Base-by-base conservation (phyloP, 305 asterid species). In the Solanum hybrid region DNA sequence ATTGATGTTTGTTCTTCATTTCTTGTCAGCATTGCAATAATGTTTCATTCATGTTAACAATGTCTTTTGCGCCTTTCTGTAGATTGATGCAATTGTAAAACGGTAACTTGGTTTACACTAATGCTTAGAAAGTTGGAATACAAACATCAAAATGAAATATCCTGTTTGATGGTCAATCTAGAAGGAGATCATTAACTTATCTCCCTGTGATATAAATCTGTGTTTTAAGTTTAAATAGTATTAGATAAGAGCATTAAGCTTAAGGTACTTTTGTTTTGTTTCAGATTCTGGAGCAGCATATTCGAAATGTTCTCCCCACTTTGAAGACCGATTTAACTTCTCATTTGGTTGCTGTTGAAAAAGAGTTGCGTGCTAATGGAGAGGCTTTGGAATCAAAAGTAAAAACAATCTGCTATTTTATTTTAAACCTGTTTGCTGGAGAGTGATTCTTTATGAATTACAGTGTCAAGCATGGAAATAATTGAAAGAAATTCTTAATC, bases 271-370 rank as follows among this genome's bases (percentile, higher is more conserved):
- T 36, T 90, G 33, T 22, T 89, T 85, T 32, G 88, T 84, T 36
- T 45, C 88, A 92, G 93, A 91, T 91, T 88, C 86, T 92, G 81
- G 93, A 89, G 73, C 93, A 89, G 65, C 93, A 92, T 83, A 92
- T 92, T 61, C 89, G 87, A 85, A 82, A 79, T 34, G 90, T 92
- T 51, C 90, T 92, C 80, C 93, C 93, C 80, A 77, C 89, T 75
- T 89, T 92, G 88, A 92, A 91, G 90, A 84, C 87, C 11, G 90
- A 89, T 79, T 70, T 92, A 79, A 91, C 88, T 88, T 72, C 90
- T 37, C 91, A 87, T 80, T 91, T 92, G 90, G 85, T 68, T 78
- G 80, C 92, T 72, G 92, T 89, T 37, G 78, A 37, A 37, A 89
- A 92, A 81, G 93, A 92, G 91, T 80, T 88, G 4, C 79, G 20